Base-by-base conservation (phyloP, 1,284 basidiomycete genomes). In the Ganoderma leucocontextum region DNA sequence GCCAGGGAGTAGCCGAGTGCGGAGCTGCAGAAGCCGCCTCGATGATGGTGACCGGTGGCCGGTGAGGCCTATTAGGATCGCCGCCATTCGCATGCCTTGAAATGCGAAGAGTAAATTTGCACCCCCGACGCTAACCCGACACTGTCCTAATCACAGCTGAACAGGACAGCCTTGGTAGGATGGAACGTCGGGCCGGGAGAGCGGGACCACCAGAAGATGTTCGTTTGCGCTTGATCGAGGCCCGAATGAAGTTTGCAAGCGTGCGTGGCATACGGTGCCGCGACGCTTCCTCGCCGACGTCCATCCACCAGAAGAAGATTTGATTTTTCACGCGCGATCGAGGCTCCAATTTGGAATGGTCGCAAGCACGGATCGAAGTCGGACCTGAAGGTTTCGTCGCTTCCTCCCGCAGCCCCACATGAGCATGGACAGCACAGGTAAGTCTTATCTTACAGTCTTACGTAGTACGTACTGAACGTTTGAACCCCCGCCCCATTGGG, bases 211-310 rank as follows among this genome's bases (percentile, higher is more conserved):
- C 22, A 52, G 22, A 52, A 52, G 47, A 25, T 42, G 1, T 41
- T 41, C 22, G 12, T 52, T 25, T 52, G 22, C 19, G 44, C 15
- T n/a, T 47, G 44, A 47, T 25, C 22, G 47, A 25, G 47, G 47
- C 22, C 4, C 47, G 22, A 9, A 1, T 4, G 22, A 52, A 25
- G 22, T 25, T 25, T 10, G 47, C 47, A 52, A 12, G 47, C 47
- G 47, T 7, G 47, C 8, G 22, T 12, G 47, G 47, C 47, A 52
- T 13, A 52, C 22, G 22, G 22, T 52, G 10, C 47, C 47, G 47
- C 47, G 47, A 25, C 22, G 47, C 9, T n/a, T 49, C n/a, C 47
- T 49, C n/a, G 47, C 47, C n/a, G 47, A 49, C n/a, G 47, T 49
- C 47, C 47, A 5, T 22, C 22, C 8, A 25, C 47, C 22, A 52